phyloP scores from a whole-genome alignment of 129 eudicot genomes.

The Kitagawia praeruptora region DNA sequence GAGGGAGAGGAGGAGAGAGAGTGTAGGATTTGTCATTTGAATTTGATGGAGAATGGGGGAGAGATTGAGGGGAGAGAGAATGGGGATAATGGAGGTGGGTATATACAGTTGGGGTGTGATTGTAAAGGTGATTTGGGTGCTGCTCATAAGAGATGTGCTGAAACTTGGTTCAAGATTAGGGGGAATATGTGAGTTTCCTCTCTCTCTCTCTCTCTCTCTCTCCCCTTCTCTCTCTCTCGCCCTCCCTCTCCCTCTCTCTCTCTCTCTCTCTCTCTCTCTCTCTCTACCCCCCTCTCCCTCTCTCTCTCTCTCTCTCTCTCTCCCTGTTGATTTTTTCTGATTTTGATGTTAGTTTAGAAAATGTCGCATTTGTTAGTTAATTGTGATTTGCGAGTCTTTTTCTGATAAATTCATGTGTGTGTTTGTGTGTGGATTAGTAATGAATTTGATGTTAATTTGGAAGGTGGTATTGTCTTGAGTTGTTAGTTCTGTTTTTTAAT shows the following conservation, averaged over 20 bases:
- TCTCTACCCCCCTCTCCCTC: neutral
- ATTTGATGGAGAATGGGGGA: conserved; percentile 15
- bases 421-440: neutral
- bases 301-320: neutral
- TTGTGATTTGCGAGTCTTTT: neutral
- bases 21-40: conserved; percentile 62
- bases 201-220: conserved; percentile 3
- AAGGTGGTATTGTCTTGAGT: neutral
- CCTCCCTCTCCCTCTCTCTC: neutral
- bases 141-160: conserved; percentile 68
- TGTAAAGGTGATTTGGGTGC: conserved; percentile 68
- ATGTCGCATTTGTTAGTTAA: neutral
- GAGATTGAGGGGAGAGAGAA: conserved; percentile 4
- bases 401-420: neutral
- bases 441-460: neutral
- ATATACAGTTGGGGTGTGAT: conserved; percentile 50
- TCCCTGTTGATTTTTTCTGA: neutral
- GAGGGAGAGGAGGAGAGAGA: conserved; percentile 18
- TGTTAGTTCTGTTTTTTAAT: neutral
- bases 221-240: neutral
- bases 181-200: conserved; percentile 45
- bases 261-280: neutral
- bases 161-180: conserved; percentile 64
- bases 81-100: conserved; percentile 23
- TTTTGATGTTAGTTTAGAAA: neutral